Base-by-base conservation (phyloP, 495 filamentous ascomycete genomes). In the Terfezia claveryi region DNA sequence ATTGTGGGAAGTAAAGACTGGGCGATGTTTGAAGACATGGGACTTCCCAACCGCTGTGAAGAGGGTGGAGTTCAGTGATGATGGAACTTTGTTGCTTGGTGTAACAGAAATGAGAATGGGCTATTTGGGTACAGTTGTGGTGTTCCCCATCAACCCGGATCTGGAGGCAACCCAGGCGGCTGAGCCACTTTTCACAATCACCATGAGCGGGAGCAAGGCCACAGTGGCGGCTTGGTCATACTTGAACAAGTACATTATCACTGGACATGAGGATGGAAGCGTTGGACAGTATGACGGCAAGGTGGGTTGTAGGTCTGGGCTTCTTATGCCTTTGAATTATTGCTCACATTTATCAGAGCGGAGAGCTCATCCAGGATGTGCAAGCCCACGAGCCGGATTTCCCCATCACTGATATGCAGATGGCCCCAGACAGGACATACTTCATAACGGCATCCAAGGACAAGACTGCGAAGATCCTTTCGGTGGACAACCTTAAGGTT, bases 101-200 rank as follows among this genome's bases (percentile, higher is more conserved):
- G 87, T 98, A 59, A 98, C 91, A 36, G 91, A 98, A 72, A 91
- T 92, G 81, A 87, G 91, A 63, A 92, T 89, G 80, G 91, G 91
- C 55, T 84, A 85, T 67, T 71, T 96, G 54, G 84, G 89, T 62
- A 91, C 87, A 38, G 93, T 96, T 62, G 85, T 85, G 23, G 86
- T 95, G 36, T 74, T 93, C 55, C 84, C 91, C 64, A 83, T 98
- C 72, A 74, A 73, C 55, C 75, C 80, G 52, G 87, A 93, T 63
- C 76, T 81, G 55, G 73, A 86, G 23, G 80, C 82, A n/a, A 78
- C 80, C 59, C 91, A 98, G 71, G 78, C 74, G 56, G 78, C 85
- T 63, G 86, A 92, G 73, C 85, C 78, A 50, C 75, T 67, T 58
- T 66, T 95, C 68, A 80, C 75, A 52, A 96, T 98, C 61, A 86